Base-by-base conservation (phyloP, 176 grass and related monocot species). In the Lolium multiflorum region DNA sequence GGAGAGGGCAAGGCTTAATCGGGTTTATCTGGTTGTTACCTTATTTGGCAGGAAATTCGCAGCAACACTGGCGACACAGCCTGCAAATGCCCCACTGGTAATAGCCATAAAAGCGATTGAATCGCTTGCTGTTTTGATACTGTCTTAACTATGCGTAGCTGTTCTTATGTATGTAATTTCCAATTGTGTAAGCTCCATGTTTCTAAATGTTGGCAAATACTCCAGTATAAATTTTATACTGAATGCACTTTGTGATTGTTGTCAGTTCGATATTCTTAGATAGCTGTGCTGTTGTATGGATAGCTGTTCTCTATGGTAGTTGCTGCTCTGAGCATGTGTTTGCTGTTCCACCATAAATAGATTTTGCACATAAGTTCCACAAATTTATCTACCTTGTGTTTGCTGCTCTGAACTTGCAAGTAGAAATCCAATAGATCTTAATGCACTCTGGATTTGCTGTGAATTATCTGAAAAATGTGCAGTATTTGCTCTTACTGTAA, bases 1-100 rank as follows among this genome's bases (percentile, higher is more conserved):
- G 31, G 31, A 39, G 38, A 8, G 37, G 4, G 73, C 56, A 49
- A 20, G 46, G 13, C 24, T 71, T 88, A 71, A 67, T 85, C 35
- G 84, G 74, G 48, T 43, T 55, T 49, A 3, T 65, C 10, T 43
- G 13, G 7, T 54, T 55, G 41, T 83, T 79, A 4, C 31, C 57
- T 35, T 90, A 0, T 81, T 78, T 77, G 16, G 20, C 81, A 95
- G 94, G 85, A 91, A 88, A 88, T 90, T 88, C 31, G 88, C 83
- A 7, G 89, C 94, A 28, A 81, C 85, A 2, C 31, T 88, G 21
- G 82, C 85, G 71, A 90, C 20, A 85, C 84, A 90, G 89, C 82
- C 66, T 14, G 14, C 69, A 31, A 50, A 35, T 77, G 79, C 57
- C 81, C 80, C 79, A 24, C 73, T 84, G 84, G 91, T 93, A 91